phyloP scores from a whole-genome alignment of 1,139 yeast species.

The Pneumocystis canis region DNA sequence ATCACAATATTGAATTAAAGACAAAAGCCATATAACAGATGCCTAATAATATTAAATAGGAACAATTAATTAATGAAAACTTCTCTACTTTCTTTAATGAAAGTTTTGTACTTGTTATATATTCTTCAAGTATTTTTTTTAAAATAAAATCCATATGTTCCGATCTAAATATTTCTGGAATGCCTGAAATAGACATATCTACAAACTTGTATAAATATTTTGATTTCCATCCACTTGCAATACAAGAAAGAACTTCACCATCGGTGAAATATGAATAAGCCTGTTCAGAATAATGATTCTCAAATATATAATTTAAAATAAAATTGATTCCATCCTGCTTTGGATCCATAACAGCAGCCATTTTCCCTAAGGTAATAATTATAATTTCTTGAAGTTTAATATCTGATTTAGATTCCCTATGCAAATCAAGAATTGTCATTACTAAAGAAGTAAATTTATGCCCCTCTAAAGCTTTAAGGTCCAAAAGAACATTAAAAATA shows the following conservation, averaged over 20 bases:
- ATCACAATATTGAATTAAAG: constrained; percentile 62
- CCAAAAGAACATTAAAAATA: background rate
- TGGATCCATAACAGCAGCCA: background rate
- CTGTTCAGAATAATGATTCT: background rate
- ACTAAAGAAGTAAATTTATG: background rate
- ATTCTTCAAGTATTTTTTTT: constrained; percentile 16
- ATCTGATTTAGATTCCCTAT: background rate
- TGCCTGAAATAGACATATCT: background rate
- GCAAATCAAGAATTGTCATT: background rate
- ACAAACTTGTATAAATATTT: constrained; percentile 17
- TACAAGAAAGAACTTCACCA: constrained; percentile 69
- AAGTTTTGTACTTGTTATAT: constrained; percentile 57
- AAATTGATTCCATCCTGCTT: background rate
- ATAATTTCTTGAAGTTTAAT: background rate
- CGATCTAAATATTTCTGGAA: background rate
- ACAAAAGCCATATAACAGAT: constrained; percentile 73
- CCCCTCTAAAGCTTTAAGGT: background rate
- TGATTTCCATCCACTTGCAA: constrained; percentile 68
- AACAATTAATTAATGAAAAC: background rate
- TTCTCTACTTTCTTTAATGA: constrained; percentile 33
- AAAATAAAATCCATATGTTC: background rate
- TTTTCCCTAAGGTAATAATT: background rate
- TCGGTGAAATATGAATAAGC: constrained; percentile 35
- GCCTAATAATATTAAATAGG: constrained; percentile 27
- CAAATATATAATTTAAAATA: background rate